These are phyloP conservation scores for Leptodontidium sp. DNA, from an alignment of 2,329 filamentous ascomycete genomes.

Conservation along the genomic window DNA sequence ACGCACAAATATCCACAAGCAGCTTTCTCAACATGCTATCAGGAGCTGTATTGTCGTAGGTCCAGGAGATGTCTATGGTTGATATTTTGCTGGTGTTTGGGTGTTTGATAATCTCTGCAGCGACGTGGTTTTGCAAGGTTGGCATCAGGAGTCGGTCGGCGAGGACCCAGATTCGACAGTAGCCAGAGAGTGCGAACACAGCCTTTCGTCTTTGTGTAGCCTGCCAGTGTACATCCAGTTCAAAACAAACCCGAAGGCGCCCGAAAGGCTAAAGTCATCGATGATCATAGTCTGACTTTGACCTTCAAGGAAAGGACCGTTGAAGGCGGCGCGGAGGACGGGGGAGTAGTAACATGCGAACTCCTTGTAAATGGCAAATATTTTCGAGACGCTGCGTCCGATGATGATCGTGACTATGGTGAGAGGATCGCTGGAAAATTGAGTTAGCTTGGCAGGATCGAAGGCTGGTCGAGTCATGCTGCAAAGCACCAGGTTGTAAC, in stretches of 20 bases:
- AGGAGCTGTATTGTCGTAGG: slow-evolving; percentile 1
- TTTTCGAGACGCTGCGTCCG: not conserved
- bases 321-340: not conserved
- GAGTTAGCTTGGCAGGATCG: not conserved
- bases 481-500: no score
- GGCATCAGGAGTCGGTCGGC: slow-evolving; percentile 12
- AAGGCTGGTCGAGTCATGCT: no score
- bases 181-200: not conserved
- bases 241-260: not conserved
- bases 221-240: slow-evolving; percentile 2
- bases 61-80: not conserved
- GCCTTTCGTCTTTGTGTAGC: no score
- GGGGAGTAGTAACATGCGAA: slow-evolving; percentile 8
- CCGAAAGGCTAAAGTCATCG: not conserved
- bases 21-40: slow-evolving; percentile 11
- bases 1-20: not conserved
- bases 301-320: slow-evolving; percentile 4
- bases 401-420: slow-evolving; percentile 1
- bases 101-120: no score
- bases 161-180: slow-evolving; percentile 5
- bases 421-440: not conserved
- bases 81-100: no score
- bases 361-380: not conserved
- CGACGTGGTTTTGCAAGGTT: not conserved
- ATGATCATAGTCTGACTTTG: not conserved